phyloP scores from a whole-genome alignment of 306 rosid species.

The Casuarina equisetifolia region DNA sequence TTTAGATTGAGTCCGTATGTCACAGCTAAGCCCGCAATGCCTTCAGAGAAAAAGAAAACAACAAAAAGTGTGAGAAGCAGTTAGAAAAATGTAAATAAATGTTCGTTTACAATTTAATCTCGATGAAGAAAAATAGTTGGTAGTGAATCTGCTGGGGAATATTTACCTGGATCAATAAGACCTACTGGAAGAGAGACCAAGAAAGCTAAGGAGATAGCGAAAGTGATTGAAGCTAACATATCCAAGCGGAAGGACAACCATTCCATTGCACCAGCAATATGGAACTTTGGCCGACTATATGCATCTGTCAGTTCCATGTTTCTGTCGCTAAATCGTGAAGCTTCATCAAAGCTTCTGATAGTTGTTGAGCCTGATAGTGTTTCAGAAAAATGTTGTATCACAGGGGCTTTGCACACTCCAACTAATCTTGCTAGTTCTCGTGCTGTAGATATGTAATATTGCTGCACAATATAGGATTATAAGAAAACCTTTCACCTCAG shows the following conservation, averaged over 20 bases:
- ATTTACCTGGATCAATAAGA: constrained; percentile 63
- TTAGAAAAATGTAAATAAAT: background rate
- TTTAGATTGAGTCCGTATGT: constrained; percentile 78
- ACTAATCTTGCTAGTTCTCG: constrained; percentile 71
- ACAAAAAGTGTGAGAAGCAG: background rate
- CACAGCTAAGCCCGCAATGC: constrained; percentile 84
- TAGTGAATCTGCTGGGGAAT: background rate
- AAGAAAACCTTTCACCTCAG: background rate
- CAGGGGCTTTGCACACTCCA: constrained; percentile 90
- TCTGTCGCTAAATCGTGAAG: constrained; percentile 58
- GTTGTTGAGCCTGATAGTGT: constrained; percentile 78
- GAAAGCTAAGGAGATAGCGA: constrained; percentile 64
- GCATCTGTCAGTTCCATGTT: constrained; percentile 67
- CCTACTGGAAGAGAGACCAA: constrained; percentile 66
- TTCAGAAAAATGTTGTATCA: constrained; percentile 79
- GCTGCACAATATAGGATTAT: constrained; percentile 41
- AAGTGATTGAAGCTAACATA: constrained; percentile 55
- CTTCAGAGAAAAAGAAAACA: constrained; percentile 29
- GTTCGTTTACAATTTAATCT: background rate
- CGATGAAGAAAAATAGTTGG: constrained; percentile 1
- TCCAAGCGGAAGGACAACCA: constrained; percentile 78
- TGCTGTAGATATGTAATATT: constrained; percentile 65
- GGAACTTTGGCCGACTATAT: constrained; percentile 66
- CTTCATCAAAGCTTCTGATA: constrained; percentile 76
- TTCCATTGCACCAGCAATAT: constrained; percentile 56